Evolutionary conservation across 1,284 basidiomycete genomes (phyloP).

Genomic region (Apiotrichum veenhuisii): DNA sequence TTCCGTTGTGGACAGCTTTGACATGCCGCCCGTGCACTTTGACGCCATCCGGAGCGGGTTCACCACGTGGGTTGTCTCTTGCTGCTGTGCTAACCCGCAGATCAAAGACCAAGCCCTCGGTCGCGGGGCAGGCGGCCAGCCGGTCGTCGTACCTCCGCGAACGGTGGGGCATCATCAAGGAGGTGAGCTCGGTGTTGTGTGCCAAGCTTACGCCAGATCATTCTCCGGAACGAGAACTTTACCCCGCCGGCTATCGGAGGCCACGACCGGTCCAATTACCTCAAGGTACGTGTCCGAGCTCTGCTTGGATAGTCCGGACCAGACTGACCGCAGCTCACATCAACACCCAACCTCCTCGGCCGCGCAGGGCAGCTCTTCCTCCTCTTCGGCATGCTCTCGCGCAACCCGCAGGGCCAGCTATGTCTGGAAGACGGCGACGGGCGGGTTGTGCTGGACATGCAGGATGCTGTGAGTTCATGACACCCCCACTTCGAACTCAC

Average conservation of each 20-base stretch:
- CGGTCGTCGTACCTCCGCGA: conserved; percentile 72
- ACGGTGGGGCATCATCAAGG: conserved; percentile 78
- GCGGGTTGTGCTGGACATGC: conserved; percentile 80
- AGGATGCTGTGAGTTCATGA: conserved; percentile 64
- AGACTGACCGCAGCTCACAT: conserved; percentile 66
- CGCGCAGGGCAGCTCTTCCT: conserved; percentile 86
- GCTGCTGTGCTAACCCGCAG: conserved; percentile 34
- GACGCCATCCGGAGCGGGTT: conserved; percentile 62
- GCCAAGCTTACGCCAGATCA: conserved; percentile 48
- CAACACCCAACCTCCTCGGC: conserved; percentile 93
- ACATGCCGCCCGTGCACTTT: conserved; percentile 91
- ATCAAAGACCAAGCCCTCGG: conserved; percentile 55
- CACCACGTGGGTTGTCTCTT: conserved; percentile 16
- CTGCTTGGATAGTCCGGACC: not conserved
- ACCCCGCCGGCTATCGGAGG: conserved; percentile 88
- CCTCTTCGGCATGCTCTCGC: conserved; percentile 86
- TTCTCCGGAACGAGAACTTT: conserved; percentile 91
- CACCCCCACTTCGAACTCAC: conserved; percentile 2
- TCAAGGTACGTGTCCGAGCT: conserved; percentile 61
- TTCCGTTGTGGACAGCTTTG: conserved; percentile 80
- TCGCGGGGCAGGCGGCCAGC: conserved; percentile 74
- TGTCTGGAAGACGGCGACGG: conserved; percentile 95
- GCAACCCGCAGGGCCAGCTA: conserved; percentile 82
- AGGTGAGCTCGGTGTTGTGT: conserved; percentile 50
- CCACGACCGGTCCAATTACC: conserved; percentile 72